phyloP scores from a whole-genome alignment of 140 eudicot species.

The Ambrosia hybrid region DNA sequence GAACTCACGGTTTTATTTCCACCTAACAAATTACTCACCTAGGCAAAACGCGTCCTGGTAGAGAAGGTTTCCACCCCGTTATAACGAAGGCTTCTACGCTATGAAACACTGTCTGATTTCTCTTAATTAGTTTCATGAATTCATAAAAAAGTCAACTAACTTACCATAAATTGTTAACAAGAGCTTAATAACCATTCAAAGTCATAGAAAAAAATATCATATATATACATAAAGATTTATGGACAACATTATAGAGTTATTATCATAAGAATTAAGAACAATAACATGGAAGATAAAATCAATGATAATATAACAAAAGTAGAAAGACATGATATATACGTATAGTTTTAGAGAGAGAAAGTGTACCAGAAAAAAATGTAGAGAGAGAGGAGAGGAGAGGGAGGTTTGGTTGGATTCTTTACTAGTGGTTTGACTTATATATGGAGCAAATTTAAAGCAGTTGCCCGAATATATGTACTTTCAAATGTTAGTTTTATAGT shows the following conservation, averaged over 20 bases:
- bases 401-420: not conserved
- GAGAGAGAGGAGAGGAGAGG: not conserved
- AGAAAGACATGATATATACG: not conserved
- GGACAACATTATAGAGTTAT: constrained; percentile 4
- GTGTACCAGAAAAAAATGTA: not conserved
- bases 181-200: constrained; percentile 19
- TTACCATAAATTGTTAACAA: constrained; percentile 26
- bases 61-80: too few relatives aligned
- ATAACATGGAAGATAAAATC: not conserved
- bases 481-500: not conserved
- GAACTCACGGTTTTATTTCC: too few relatives aligned
- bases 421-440: not conserved
- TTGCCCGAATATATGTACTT: not conserved
- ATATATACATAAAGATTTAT: not conserved
- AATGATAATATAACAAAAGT: not conserved
- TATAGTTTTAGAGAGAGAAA: constrained; percentile 22
- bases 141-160: constrained; percentile 24
- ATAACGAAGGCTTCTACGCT: too few relatives aligned
- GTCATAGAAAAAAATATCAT: not conserved
- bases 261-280: not conserved
- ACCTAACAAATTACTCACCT: too few relatives aligned
- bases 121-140: not conserved
- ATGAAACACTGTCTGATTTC: too few relatives aligned
- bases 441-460: not conserved
- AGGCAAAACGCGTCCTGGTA: too few relatives aligned